Evolutionary conservation across 2,329 filamentous ascomycete genomes (phyloP).

Genomic region (Colletotrichum caudatum): DNA sequence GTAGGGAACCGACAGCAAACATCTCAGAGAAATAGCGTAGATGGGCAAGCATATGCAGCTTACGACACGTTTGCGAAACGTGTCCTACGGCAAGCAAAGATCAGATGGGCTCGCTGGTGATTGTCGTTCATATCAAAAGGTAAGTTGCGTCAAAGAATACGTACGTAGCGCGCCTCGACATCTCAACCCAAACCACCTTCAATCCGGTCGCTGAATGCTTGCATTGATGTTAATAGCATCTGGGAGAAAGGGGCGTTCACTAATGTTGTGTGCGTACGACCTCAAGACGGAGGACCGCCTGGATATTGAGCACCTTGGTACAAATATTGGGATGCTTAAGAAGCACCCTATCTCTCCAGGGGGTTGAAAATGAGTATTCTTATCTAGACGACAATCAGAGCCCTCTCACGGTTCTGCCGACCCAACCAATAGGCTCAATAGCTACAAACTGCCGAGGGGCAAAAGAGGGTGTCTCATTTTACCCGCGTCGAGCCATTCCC

Average conservation of each 20-base stretch:
- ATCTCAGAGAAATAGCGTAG: too few species aligned
- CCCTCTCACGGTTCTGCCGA: neutral
- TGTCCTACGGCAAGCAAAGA: too few species aligned
- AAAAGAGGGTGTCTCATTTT: neutral
- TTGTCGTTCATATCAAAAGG: too few species aligned
- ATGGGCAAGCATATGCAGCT: too few species aligned
- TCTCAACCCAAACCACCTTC: neutral
- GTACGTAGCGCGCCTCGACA: neutral
- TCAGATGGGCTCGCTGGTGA: too few species aligned
- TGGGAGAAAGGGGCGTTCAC: neutral
- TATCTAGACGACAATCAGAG: neutral
- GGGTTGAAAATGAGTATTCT: neutral
- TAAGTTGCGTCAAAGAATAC: too few species aligned
- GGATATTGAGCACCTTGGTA: too few species aligned
- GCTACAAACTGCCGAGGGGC: neutral
- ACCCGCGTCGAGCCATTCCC: slow-evolving; percentile 12
- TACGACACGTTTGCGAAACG: too few species aligned
- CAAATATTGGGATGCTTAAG: neutral
- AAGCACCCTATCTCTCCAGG: neutral
- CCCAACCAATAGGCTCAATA: neutral
- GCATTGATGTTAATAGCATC: neutral
- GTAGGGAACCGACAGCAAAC: too few species aligned
- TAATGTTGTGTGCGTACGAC: too few species aligned
- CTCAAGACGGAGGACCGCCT: too few species aligned
- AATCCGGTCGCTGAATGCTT: neutral